These are phyloP conservation scores for Colletotrichum costaricense DNA, from an alignment of 2,329 filamentous ascomycete genomes.

Conservation along the genomic window DNA sequence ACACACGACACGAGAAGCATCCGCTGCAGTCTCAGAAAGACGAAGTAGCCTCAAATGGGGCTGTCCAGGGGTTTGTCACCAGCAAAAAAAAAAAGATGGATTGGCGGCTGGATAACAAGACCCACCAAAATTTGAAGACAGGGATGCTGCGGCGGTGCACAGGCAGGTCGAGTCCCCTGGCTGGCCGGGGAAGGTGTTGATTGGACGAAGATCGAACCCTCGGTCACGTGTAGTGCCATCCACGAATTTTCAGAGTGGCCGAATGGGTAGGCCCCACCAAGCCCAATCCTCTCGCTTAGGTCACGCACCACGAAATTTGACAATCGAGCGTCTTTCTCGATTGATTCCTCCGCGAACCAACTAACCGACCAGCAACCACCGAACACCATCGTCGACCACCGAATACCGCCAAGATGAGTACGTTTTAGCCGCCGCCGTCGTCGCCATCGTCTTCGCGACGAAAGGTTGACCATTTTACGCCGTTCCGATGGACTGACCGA, in stretches of 20 bases:
- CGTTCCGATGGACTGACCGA: conserved; percentile 41
- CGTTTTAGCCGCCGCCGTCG: conserved; percentile 44
- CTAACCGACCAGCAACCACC: conserved; percentile 35
- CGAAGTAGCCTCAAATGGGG: background rate
- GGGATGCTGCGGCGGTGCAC: background rate
- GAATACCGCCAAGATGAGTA: conserved; percentile 68
- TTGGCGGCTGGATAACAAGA: background rate
- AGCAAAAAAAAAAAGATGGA: background rate
- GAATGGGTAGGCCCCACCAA: background rate
- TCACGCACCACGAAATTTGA: conserved; percentile 19
- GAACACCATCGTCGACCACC: conserved; percentile 37
- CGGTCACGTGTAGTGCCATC: conserved; percentile 15
- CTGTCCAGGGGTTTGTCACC: background rate
- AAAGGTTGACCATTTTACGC: conserved; percentile 32
- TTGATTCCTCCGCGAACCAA: conserved; percentile 32
- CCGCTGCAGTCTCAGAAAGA: background rate
- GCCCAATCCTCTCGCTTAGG: conserved; percentile 24
- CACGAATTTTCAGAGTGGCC: conserved; percentile 24
- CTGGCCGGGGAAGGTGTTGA: background rate
- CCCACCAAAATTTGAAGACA: background rate
- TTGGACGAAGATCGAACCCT: background rate
- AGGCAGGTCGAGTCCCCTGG: background rate
- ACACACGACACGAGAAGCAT: background rate
- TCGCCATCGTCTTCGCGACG: conserved; percentile 1
- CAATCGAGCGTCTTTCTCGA: conserved; percentile 11